A percentile compares a stretch with the other conserved stretches of the same genome.
phyloP scores from a whole-genome alignment of 371 early-diverging fungal genomes.

The Apophysomyces elegans region DNA sequence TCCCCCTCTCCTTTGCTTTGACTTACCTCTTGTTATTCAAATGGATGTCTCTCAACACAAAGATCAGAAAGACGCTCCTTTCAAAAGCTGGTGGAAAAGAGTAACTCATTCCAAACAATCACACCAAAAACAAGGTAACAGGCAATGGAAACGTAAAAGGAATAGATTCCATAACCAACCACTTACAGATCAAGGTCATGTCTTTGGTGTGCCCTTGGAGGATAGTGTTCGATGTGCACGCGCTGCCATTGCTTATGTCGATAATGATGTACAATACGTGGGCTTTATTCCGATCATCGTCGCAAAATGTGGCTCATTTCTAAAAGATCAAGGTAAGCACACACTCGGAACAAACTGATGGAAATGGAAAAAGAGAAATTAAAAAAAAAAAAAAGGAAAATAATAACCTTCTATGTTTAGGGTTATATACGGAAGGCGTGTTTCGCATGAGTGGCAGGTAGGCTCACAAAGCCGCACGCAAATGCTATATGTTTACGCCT shows the following conservation, averaged over 20 bases:
- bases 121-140: conserved; percentile 12
- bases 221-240: conserved; percentile 30
- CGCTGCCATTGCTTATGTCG: conserved; percentile 28
- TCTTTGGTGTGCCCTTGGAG: conserved; percentile 30
- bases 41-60: conserved; percentile 9
- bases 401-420: conserved; percentile 13
- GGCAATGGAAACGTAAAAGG: not conserved
- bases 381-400: not conserved
- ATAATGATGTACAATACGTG: conserved; percentile 28
- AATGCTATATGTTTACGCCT: no score
- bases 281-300: conserved; percentile 53
- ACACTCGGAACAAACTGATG: not conserved
- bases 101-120: conserved; percentile 6
- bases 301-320: conserved; percentile 49
- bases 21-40: not conserved
- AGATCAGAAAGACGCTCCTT: conserved; percentile 11
- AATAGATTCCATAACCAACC: not conserved
- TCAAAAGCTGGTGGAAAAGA: conserved; percentile 19
- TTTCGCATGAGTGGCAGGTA: conserved; percentile 48
- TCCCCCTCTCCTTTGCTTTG: not conserved
- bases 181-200: conserved; percentile 11
- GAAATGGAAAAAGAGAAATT: not conserved
- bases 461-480: not conserved
- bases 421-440: conserved; percentile 41
- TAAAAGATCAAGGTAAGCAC: conserved; percentile 47